phyloP scores from a whole-genome alignment of 2,329 filamentous ascomycete genomes.

The Pseudogymnoascus sp. region DNA sequence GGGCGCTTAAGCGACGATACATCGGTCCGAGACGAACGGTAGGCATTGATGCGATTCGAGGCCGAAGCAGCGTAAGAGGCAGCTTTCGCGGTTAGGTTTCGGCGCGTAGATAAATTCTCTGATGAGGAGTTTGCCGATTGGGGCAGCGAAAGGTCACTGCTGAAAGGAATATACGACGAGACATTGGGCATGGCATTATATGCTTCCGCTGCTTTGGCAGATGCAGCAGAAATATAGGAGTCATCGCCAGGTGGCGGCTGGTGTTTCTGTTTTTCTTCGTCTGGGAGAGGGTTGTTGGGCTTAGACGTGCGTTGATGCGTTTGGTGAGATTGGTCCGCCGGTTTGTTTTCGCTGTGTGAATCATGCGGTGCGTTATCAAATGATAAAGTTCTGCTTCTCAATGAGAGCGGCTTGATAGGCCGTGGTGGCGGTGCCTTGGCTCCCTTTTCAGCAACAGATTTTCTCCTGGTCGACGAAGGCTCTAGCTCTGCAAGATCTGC shows the following conservation, averaged over 20 bases:
- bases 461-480: slow-evolving; percentile 26
- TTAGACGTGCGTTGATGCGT: slow-evolving; percentile 17
- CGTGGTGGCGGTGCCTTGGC: slow-evolving; percentile 40
- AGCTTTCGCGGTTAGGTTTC: neutral
- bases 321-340: slow-evolving; percentile 29
- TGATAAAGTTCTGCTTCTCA: slow-evolving; percentile 35
- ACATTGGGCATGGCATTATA: slow-evolving; percentile 28
- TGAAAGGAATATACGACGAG: slow-evolving; percentile 17
- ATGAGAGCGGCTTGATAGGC: slow-evolving; percentile 48
- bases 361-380: slow-evolving; percentile 25
- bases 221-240: slow-evolving; percentile 23
- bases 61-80: slow-evolving; percentile 4
- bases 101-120: neutral
- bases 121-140: neutral
- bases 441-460: slow-evolving; percentile 16
- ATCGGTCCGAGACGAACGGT: slow-evolving; percentile 2
- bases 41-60: neutral
- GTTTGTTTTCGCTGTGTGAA: slow-evolving; percentile 34
- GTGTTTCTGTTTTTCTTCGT: slow-evolving; percentile 14
- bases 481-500: slow-evolving; percentile 22
- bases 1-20: slow-evolving; percentile 13
- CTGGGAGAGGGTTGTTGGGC: slow-evolving; percentile 6
- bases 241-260: slow-evolving; percentile 19
- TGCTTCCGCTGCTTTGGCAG: slow-evolving; percentile 23
- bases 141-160: neutral